phyloP scores from a whole-genome alignment of 805 yeast species.

The Candida orba region DNA sequence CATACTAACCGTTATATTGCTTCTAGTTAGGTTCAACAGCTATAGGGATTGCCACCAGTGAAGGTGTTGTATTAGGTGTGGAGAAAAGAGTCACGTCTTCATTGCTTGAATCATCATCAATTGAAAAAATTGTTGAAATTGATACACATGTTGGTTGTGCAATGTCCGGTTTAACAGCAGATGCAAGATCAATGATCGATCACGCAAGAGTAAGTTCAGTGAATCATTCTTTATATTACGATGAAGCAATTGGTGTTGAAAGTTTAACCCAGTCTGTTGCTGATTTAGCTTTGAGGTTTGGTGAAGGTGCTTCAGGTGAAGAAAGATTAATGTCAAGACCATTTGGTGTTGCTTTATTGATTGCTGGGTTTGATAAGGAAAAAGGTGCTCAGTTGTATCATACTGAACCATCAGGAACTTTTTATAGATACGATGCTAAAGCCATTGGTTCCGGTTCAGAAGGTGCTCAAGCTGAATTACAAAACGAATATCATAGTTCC shows the following conservation, averaged over 20 bases:
- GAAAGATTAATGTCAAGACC: conserved; percentile 93
- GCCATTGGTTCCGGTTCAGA: conserved; percentile 99
- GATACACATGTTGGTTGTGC: conserved; percentile 96
- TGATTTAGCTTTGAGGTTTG: conserved; percentile 92
- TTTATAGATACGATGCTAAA: conserved; percentile 95
- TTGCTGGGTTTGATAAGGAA: conserved; percentile 90
- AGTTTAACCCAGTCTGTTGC: conserved; percentile 94
- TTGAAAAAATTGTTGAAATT: conserved; percentile 93
- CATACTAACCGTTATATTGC: conserved; percentile 1
- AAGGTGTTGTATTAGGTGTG: conserved; percentile 94
- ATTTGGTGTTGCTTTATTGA: conserved; percentile 93
- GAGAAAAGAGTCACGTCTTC: conserved; percentile 96
- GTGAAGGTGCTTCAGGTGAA: conserved; percentile 96
- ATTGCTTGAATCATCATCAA: conserved; percentile 82
- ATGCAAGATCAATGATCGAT: conserved; percentile 97
- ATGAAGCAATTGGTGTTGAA: conserved; percentile 89
- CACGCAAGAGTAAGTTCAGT: conserved; percentile 90
- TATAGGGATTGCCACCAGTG: conserved; percentile 90
- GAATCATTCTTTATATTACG: conserved; percentile 83
- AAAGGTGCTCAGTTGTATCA: conserved; percentile 95
- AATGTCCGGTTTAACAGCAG: conserved; percentile 97
- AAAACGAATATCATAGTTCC: conserved; percentile 91
- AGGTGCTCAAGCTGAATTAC: conserved; percentile 97
- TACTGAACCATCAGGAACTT: conserved; percentile 99
- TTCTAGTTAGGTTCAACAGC: conserved; percentile 83